Evolutionary conservation across 257 asterid genomes (phyloP).

Genomic region (Lavandula angustifolia): DNA sequence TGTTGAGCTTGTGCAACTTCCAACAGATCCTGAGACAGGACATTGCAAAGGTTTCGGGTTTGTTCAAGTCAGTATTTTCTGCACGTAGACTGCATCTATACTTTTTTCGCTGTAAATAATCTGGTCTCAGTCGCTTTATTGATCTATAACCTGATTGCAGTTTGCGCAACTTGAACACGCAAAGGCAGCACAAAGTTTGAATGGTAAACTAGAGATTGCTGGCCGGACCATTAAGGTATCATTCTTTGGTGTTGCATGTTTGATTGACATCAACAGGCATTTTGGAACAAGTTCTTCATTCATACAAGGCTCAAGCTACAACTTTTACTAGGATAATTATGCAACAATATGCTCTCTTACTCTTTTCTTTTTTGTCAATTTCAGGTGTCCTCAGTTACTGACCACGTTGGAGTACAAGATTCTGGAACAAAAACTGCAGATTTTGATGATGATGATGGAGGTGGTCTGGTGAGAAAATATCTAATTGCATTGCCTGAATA

Average conservation of each 20-base stretch:
- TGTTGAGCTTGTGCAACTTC: constrained; percentile 97
- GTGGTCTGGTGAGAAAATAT: constrained; percentile 78
- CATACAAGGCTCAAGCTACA: background rate
- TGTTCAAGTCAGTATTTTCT: constrained; percentile 80
- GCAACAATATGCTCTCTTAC: background rate
- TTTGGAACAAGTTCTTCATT: background rate
- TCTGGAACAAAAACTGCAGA: constrained; percentile 94
- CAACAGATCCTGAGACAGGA: constrained; percentile 98
- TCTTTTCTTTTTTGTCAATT: background rate
- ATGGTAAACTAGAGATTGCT: constrained; percentile 93
- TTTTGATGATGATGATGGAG: constrained; percentile 98
- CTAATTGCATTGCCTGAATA: constrained; percentile 20
- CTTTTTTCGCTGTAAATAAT: background rate
- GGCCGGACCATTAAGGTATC: constrained; percentile 92
- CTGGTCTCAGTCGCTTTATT: constrained; percentile 1
- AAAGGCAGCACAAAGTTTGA: constrained; percentile 90
- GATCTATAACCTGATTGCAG: constrained; percentile 40
- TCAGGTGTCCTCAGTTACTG: constrained; percentile 95
- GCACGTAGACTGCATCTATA: constrained; percentile 6
- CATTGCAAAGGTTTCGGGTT: constrained; percentile 99
- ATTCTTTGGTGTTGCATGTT: background rate
- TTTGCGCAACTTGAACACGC: constrained; percentile 91
- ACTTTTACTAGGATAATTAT: constrained; percentile 3
- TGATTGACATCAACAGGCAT: background rate
- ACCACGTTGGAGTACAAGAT: constrained; percentile 83